Evolutionary conservation across 345 rosid species (phyloP).

Genomic region (Aquilaria yunnanensis): DNA sequence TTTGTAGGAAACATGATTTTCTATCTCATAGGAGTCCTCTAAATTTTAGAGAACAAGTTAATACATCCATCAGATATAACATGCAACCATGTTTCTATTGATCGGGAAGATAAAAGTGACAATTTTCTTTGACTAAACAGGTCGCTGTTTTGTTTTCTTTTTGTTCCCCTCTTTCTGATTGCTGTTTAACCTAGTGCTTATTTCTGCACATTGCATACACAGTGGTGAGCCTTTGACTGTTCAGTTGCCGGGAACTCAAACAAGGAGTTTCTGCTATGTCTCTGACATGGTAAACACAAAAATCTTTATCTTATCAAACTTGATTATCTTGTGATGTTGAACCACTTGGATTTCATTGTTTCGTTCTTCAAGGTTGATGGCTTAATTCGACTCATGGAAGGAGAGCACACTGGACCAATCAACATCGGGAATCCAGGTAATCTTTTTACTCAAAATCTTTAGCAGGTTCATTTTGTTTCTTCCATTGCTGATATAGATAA

Average conservation of each 20-base stretch:
- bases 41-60: too few relatives aligned
- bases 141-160: not conserved
- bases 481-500: constrained; percentile 1
- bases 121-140: not conserved
- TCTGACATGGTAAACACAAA: constrained; percentile 73
- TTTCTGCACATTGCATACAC: constrained; percentile 9
- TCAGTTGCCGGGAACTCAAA: constrained; percentile 94
- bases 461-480: not conserved
- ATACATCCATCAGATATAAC: too few relatives aligned
- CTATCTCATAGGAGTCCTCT: too few relatives aligned
- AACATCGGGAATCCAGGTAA: constrained; percentile 86
- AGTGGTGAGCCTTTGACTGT: constrained; percentile 87
- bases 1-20: too few relatives aligned
- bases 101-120: too few relatives aligned
- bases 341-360: not conserved
- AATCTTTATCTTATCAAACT: not conserved
- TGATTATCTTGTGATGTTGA: not conserved
- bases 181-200: not conserved
- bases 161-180: not conserved
- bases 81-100: too few relatives aligned
- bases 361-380: constrained; percentile 66
- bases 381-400: constrained; percentile 88
- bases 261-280: constrained; percentile 94
- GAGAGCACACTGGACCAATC: constrained; percentile 87
- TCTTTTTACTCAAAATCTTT: not conserved